Base-by-base conservation (phyloP, 331 rosid species). In the Quercus tomentella region DNA sequence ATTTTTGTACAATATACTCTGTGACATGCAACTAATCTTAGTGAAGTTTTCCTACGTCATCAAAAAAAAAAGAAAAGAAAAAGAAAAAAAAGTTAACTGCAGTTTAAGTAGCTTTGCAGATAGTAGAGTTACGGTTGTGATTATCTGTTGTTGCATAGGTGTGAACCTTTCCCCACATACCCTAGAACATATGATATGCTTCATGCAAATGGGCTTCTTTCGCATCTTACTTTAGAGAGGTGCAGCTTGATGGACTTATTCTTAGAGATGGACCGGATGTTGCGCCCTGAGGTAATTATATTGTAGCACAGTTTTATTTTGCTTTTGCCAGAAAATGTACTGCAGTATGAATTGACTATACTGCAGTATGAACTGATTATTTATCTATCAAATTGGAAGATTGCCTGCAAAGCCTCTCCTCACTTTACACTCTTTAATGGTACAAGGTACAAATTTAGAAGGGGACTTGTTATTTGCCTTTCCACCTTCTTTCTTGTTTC, bases 91-190 rank as follows among this genome's bases (percentile, higher is more conserved):
- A 41, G 45, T 41, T 70, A n/a, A 37, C 52, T 72, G 74, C 56
- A 25, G 16, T 55, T 21, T 73, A 77, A 69, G 43, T 80, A 51
- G 28, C 68, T 7, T 30, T 35, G 45, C 23, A 14, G 52, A 45
- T 33, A 52, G 22, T 70, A 75, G 56, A 62, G 60, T 78, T 56
- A 54, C 43, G 71, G 66, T 83, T 77, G 21, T 82, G 68, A 78
- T 79, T 76, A 69, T 82, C 49, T 76, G 49, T 85, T 84, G 79
- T 54, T 81, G 81, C 87, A 67, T 85, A 96, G 99, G 99, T 96
- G 99, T 18, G 97, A 96, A 75, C 97, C 98, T 55, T 96, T 96
- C 85, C 99, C 99, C 49, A 93, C 98, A 80, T 93, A 93, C 84
- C 98, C 99, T 10, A 91, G 98, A 79, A 92, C 99, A 80, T 96